phyloP scores from a whole-genome alignment of 495 filamentous ascomycete genomes.

The Xylaria longipes region DNA sequence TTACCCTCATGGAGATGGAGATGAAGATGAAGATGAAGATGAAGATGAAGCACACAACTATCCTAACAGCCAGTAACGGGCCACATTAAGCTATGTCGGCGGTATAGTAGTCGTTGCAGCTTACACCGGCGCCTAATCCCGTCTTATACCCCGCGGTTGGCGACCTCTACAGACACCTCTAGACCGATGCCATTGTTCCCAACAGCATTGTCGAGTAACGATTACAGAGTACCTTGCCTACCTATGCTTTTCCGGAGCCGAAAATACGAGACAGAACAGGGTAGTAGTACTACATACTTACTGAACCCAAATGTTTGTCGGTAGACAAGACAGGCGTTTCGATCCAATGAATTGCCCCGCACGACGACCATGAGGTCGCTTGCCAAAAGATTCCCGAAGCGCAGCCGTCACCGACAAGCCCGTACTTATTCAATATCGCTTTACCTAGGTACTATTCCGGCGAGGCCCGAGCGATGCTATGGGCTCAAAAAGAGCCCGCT shows the following conservation, averaged over 20 bases:
- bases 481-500: background rate
- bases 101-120: background rate
- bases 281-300: no score
- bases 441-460: background rate
- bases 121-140: background rate
- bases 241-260: background rate
- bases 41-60: no score
- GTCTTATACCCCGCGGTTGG: background rate
- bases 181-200: no score
- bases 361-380: background rate
- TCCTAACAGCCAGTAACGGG: background rate
- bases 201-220: background rate
- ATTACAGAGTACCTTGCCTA: background rate
- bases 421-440: background rate
- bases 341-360: background rate
- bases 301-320: slow-evolving; percentile 1
- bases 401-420: background rate
- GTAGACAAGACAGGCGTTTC: background rate
- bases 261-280: background rate
- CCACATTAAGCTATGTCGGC: background rate
- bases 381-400: background rate
- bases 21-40: no score
- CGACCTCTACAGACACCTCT: no score
- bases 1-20: background rate
- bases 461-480: background rate